Percentiles rank a stretch among this genome's conserved stretches.
Evolutionary conservation across 2,329 filamentous ascomycete genomes (phyloP).

Genomic region (Geosmithia putterillii): DNA sequence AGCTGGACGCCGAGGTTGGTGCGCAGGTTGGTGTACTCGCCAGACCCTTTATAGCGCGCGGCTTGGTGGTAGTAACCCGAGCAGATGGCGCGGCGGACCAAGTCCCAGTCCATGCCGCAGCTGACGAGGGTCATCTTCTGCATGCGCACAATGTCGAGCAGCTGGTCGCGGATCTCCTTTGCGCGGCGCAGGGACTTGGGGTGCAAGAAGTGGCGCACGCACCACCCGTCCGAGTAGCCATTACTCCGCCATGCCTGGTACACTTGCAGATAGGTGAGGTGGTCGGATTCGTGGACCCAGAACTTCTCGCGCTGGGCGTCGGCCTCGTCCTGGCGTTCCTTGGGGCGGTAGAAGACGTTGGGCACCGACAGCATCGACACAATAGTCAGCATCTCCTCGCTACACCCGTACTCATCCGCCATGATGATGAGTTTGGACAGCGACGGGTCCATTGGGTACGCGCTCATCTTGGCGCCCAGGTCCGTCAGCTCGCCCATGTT

Average conservation of each 20-base stretch:
- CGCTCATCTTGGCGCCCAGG: conserved; percentile 86
- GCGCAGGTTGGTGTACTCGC: conserved; percentile 92
- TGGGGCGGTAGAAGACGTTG: conserved; percentile 92
- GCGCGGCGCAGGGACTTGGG: conserved; percentile 86
- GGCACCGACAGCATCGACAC: conserved; percentile 97
- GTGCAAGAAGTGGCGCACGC: conserved; percentile 84
- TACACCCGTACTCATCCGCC: conserved; percentile 79
- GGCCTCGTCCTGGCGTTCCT: conserved; percentile 92
- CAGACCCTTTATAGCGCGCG: conserved; percentile 88
- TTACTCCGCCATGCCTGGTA: conserved; percentile 94
- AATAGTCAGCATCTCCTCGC: conserved; percentile 96
- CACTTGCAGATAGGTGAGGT: conserved; percentile 89
- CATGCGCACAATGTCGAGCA: conserved; percentile 86
- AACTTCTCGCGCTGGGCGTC: conserved; percentile 95
- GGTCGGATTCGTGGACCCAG: conserved; percentile 95
- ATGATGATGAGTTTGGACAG: conserved; percentile 92
- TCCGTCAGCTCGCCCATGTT: conserved; percentile 86
- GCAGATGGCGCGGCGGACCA: conserved; percentile 93
- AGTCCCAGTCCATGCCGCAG: conserved; percentile 94
- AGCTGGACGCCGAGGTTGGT: conserved; percentile 90
- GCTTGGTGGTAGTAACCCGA: conserved; percentile 97
- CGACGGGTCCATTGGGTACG: conserved; percentile 95
- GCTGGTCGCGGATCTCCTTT: conserved; percentile 88
- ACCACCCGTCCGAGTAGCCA: conserved; percentile 84
- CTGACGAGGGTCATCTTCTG: conserved; percentile 81